These are phyloP conservation scores for Coccomyxa sp. DNA, from an alignment of 139 green algal species.

Conservation along the genomic window DNA sequence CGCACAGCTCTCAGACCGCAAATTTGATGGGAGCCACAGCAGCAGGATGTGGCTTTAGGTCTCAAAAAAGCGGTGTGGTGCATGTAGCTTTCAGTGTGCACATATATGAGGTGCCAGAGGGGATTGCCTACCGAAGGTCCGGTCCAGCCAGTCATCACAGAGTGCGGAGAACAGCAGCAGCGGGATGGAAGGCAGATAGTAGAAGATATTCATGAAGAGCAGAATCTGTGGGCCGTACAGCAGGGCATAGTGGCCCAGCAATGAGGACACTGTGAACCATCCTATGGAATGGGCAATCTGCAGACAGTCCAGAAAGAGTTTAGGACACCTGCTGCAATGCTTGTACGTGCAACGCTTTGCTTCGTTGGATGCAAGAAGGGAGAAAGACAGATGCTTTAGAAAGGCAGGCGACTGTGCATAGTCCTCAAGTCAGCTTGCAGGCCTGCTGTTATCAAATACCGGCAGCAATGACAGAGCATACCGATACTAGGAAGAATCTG, in stretches of 20 bases:
- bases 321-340: neutral
- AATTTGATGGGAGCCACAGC: neutral
- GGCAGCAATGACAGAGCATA: neutral
- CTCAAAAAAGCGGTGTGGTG: neutral
- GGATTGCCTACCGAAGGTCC: conserved; percentile 22
- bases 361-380: neutral
- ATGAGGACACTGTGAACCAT: conserved; percentile 62
- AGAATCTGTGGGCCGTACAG: conserved; percentile 65
- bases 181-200: conserved; percentile 74
- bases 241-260: conserved; percentile 65
- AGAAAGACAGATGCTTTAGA: neutral
- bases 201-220: conserved; percentile 74
- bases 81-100: neutral
- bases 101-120: neutral
- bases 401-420: neutral
- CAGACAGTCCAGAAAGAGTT: neutral
- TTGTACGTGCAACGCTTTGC: neutral
- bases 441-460: neutral
- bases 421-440: neutral
- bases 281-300: conserved; percentile 60
- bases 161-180: conserved; percentile 52
- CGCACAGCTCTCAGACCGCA: no score
- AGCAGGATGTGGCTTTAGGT: neutral
- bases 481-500: conserved; percentile 47
- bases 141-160: conserved; percentile 53